These are phyloP conservation scores for Magnusiomyces paraingens DNA, from an alignment of 1,139 yeast genomes.

Conservation along the genomic window DNA sequence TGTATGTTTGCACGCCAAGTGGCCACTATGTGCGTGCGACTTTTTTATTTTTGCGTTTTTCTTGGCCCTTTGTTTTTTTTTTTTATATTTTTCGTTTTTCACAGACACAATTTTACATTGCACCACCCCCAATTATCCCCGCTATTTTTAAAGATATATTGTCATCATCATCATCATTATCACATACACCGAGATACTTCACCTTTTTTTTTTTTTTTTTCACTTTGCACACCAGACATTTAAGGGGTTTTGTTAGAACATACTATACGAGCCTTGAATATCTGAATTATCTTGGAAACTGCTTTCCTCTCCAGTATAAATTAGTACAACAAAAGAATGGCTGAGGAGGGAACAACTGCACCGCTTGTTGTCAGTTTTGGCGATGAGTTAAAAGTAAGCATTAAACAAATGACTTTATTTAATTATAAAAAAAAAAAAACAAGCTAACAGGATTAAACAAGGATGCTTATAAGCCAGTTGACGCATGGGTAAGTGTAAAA, in stretches of 20 bases:
- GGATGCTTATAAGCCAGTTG: conserved; percentile 72
- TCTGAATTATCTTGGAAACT: too few relatives aligned
- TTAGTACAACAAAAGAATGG: conserved; percentile 23
- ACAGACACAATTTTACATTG: too few relatives aligned
- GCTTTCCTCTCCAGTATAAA: too few relatives aligned
- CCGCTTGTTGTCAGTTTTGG: conserved; percentile 32
- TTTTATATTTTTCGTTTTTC: too few relatives aligned
- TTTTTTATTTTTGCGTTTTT: too few relatives aligned
- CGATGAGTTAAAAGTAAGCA: conserved; percentile 33
- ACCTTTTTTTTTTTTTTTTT: conserved; percentile 16
- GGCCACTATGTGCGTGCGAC: not conserved
- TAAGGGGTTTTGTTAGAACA: too few relatives aligned
- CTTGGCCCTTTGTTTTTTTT: not conserved
- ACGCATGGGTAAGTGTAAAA: conserved; percentile 52
- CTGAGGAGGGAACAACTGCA: conserved; percentile 24
- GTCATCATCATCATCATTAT: not conserved
- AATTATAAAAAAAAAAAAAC: too few relatives aligned
- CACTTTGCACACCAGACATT: not conserved
- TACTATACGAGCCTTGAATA: too few relatives aligned
- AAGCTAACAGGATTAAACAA: conserved; percentile 21
- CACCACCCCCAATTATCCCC: not conserved
- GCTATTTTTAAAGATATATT: not conserved
- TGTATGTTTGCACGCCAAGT: not conserved
- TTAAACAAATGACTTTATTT: too few relatives aligned
- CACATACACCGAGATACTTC: not conserved